Percentiles rank a stretch among this genome's conserved stretches.
These are phyloP conservation scores for Halenospora varia DNA, from an alignment of 495 filamentous ascomycete genomes.

Conservation along the genomic window DNA sequence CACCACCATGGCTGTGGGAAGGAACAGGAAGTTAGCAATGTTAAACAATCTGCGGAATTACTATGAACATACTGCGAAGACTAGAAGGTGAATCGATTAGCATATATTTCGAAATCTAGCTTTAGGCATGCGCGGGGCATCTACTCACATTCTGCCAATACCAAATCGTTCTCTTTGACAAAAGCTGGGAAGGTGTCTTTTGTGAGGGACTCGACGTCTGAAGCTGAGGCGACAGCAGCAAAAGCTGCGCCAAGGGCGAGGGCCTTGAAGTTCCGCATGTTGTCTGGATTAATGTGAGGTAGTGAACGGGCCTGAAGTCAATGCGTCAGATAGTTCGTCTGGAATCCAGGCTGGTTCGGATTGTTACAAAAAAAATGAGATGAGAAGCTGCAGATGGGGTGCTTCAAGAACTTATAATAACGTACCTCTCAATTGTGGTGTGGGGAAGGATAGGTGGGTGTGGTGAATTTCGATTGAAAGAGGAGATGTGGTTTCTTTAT, in stretches of 20 bases:
- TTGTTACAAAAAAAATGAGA: neutral
- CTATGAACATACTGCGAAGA: slow-evolving; percentile 26
- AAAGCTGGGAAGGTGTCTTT: slow-evolving; percentile 84
- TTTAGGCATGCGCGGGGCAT: neutral
- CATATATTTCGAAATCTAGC: neutral
- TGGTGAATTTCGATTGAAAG: neutral
- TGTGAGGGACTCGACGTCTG: slow-evolving; percentile 80
- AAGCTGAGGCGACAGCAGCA: slow-evolving; percentile 55
- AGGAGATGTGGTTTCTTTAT: slow-evolving; percentile 22
- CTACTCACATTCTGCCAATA: slow-evolving; percentile 72
- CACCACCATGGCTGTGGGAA: slow-evolving; percentile 22
- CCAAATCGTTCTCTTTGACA: slow-evolving; percentile 77
- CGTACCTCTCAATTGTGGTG: neutral
- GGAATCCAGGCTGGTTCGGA: neutral
- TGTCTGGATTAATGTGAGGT: slow-evolving; percentile 23
- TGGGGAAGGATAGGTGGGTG: neutral
- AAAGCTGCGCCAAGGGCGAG: slow-evolving; percentile 56
- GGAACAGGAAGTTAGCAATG: slow-evolving; percentile 19
- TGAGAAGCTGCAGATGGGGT: neutral
- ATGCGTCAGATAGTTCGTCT: slow-evolving; percentile 5
- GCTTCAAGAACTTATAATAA: neutral
- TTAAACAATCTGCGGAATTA: slow-evolving; percentile 13
- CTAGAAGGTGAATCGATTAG: slow-evolving; percentile 18
- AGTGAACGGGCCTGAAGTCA: slow-evolving; percentile 2
- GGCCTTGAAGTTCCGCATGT: slow-evolving; percentile 55